Conservation (phyloP, 2,329 filamentous ascomycete genomes). For the Fusarium gaditjirri region DNA sequence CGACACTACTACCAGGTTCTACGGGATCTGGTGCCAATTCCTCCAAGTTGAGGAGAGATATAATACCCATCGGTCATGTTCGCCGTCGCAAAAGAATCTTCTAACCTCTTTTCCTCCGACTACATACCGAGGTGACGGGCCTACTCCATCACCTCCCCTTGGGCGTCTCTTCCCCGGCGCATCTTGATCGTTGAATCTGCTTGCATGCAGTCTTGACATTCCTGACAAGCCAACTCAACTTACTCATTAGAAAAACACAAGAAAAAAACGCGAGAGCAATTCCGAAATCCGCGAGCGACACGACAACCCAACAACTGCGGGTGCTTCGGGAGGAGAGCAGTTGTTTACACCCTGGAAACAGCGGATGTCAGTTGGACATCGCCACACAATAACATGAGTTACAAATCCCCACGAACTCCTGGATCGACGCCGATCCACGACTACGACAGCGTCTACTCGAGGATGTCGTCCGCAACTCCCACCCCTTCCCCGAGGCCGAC, state of each 20-base stretch:
- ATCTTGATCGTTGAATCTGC: slow-evolving; percentile 38
- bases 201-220: slow-evolving; percentile 40
- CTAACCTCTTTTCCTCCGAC: slow-evolving; percentile 67
- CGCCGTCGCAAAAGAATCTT: slow-evolving; percentile 63
- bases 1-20: slow-evolving; percentile 43
- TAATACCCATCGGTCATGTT: slow-evolving; percentile 61
- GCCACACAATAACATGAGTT: slow-evolving; percentile 54
- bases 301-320: slow-evolving; percentile 35
- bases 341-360: slow-evolving; percentile 36
- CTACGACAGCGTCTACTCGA: slow-evolving; percentile 60
- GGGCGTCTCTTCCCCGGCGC: slow-evolving; percentile 51
- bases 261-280: slow-evolving; percentile 51
- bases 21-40: slow-evolving; percentile 47
- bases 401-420: slow-evolving; percentile 53
- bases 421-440: slow-evolving; percentile 61
- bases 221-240: slow-evolving; percentile 19
- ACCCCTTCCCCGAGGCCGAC: slow-evolving; percentile 66
- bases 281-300: slow-evolving; percentile 13
- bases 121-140: slow-evolving; percentile 71
- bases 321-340: slow-evolving; percentile 45
- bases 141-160: slow-evolving; percentile 59
- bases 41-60: slow-evolving; percentile 49
- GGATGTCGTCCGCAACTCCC: slow-evolving; percentile 65
- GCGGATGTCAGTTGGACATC: slow-evolving; percentile 49
- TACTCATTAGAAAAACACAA: slow-evolving; percentile 32